A percentile compares a stretch with the other conserved stretches of the same genome.
Evolutionary conservation across 129 eudicot genomes (phyloP).

Genomic region (Solidago caesia): DNA sequence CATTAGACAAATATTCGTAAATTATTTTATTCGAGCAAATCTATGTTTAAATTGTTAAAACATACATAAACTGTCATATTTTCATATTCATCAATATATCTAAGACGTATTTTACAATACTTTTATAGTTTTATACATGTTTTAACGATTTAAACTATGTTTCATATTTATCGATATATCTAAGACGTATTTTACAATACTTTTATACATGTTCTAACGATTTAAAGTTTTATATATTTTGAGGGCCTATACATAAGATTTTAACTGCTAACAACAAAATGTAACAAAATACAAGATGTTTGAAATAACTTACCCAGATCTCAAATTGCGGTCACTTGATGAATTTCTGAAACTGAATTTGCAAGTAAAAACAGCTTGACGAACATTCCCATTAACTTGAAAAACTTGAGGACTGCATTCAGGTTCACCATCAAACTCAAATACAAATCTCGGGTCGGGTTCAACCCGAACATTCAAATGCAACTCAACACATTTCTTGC

Average conservation of each 20-base stretch:
- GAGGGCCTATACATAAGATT: too few species aligned
- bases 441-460: conserved; percentile 84
- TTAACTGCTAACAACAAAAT: not conserved
- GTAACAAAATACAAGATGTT: not conserved
- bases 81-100: too few species aligned
- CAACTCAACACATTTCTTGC: conserved; percentile 28
- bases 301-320: conserved; percentile 54
- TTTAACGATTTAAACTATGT: too few species aligned
- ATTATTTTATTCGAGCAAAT: not conserved
- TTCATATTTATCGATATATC: too few species aligned
- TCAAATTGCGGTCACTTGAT: conserved; percentile 43
- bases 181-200: too few species aligned
- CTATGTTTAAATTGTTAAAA: too few species aligned
- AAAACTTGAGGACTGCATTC: conserved; percentile 93
- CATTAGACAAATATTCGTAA: not conserved
- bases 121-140: too few species aligned
- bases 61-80: too few species aligned
- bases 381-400: conserved; percentile 78
- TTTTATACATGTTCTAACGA: too few species aligned
- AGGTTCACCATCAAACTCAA: conserved; percentile 81
- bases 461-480: conserved; percentile 62
- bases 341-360: conserved; percentile 62
- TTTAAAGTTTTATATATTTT: too few species aligned
- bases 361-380: conserved; percentile 88
- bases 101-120: too few species aligned